Percentiles rank a stretch among this genome's conserved stretches.
Conservation (phyloP, 305 asterid species). For the Fraxinus nigra region DNA sequence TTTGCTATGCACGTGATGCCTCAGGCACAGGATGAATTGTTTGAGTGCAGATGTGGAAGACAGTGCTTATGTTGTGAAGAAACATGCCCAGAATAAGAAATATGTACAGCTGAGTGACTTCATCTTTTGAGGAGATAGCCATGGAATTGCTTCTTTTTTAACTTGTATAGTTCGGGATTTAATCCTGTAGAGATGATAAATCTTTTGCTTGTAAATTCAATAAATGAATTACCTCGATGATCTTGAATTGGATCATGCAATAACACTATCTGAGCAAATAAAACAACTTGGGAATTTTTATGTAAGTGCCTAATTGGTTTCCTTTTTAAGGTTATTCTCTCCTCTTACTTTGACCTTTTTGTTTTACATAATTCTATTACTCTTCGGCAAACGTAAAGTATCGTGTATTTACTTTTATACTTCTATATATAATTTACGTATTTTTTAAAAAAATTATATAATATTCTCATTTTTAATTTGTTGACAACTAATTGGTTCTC, state of each 20-base stretch:
- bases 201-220: background rate
- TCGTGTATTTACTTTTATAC: background rate
- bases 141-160: background rate
- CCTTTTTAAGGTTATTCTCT: background rate
- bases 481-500: background rate
- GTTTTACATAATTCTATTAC: background rate
- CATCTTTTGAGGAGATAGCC: constrained; percentile 50
- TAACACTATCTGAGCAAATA: background rate
- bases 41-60: constrained; percentile 58
- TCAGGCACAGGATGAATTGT: constrained; percentile 90
- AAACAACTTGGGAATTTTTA: background rate
- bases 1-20: constrained; percentile 5
- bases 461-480: background rate
- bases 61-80: constrained; percentile 53
- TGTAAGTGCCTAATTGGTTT: background rate
- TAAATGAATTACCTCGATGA: background rate
- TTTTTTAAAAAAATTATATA: no score
- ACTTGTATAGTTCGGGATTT: background rate
- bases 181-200: background rate
- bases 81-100: constrained; percentile 24
- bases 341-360: background rate
- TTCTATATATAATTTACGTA: no score
- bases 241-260: background rate
- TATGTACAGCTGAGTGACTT: constrained; percentile 56
- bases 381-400: background rate